Evolutionary conservation across 306 rosid species (phyloP).

Genomic region (Argentina anserina): DNA sequence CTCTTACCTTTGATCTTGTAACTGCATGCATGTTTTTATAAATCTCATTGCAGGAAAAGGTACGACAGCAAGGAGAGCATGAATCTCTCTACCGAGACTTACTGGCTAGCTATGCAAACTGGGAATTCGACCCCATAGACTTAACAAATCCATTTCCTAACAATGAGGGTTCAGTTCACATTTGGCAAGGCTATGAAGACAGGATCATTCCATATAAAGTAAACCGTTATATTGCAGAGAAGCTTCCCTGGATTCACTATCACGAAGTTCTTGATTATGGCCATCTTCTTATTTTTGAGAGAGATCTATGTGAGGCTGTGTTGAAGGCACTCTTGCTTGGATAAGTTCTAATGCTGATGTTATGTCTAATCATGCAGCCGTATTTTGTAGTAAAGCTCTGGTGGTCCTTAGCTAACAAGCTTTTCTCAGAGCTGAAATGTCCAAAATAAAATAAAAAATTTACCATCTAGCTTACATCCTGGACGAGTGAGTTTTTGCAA

Average conservation of each 20-base stretch:
- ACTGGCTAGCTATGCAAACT: conserved; percentile 39
- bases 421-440: background rate
- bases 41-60: conserved; percentile 38
- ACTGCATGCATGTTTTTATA: background rate
- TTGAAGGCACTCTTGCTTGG: conserved; percentile 47
- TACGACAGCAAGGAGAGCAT: conserved; percentile 58
- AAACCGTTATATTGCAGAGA: conserved; percentile 49
- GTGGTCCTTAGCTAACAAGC: background rate
- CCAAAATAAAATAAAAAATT: background rate
- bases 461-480: background rate
- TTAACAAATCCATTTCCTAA: conserved; percentile 42
- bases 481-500: background rate
- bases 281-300: conserved; percentile 38
- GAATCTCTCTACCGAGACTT: conserved; percentile 63
- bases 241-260: conserved; percentile 71
- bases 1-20: background rate
- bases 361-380: background rate
- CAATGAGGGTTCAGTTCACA: conserved; percentile 47
- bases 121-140: conserved; percentile 65
- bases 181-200: conserved; percentile 75
- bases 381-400: background rate
- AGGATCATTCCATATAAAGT: conserved; percentile 42
- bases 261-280: conserved; percentile 67
- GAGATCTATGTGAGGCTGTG: conserved; percentile 42
- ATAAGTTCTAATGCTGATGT: conserved; percentile 8